Evolutionary conservation across 768 basidiomycete genomes (phyloP).

Genomic region (Tulasnella sp.): DNA sequence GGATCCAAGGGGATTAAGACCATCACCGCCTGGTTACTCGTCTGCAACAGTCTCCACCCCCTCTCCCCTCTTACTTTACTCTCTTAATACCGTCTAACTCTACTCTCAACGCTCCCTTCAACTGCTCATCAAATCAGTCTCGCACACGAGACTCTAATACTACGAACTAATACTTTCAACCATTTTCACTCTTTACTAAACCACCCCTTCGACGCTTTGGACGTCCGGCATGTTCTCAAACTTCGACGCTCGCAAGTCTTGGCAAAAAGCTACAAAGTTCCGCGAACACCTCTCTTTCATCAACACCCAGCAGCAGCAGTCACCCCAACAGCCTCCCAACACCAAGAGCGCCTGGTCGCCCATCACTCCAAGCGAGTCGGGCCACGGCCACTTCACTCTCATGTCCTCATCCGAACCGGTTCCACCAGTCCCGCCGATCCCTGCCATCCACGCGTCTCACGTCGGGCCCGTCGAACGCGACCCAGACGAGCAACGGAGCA

Average conservation of each 20-base stretch:
- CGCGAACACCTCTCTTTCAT: constrained; percentile 35
- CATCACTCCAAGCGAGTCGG: constrained; percentile 29
- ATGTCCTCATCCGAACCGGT: constrained; percentile 4
- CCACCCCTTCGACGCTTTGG: background rate
- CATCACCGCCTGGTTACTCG: background rate
- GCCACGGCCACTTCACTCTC: constrained; percentile 2
- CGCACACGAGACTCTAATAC: constrained; percentile 1
- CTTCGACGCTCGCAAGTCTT: constrained; percentile 31
- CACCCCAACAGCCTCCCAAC: constrained; percentile 13
- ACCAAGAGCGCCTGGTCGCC: constrained; percentile 32
- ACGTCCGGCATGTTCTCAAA: background rate
- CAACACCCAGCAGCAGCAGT: constrained; percentile 20
- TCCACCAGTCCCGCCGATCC: constrained; percentile 24
- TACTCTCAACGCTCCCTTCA: constrained; percentile 6
- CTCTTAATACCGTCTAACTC: background rate
- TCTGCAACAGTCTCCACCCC: background rate
- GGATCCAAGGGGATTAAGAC: background rate
- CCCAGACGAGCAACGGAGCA: constrained; percentile 8
- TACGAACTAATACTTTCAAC: background rate
- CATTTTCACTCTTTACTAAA: background rate
- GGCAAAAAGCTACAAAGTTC: constrained; percentile 36
- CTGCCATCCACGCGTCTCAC: constrained; percentile 25
- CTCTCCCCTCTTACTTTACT: background rate
- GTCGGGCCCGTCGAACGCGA: constrained; percentile 21
- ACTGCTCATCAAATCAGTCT: background rate